Evolutionary conservation across 345 rosid genomes (phyloP).

Genomic region (Syzygium oleosum): DNA sequence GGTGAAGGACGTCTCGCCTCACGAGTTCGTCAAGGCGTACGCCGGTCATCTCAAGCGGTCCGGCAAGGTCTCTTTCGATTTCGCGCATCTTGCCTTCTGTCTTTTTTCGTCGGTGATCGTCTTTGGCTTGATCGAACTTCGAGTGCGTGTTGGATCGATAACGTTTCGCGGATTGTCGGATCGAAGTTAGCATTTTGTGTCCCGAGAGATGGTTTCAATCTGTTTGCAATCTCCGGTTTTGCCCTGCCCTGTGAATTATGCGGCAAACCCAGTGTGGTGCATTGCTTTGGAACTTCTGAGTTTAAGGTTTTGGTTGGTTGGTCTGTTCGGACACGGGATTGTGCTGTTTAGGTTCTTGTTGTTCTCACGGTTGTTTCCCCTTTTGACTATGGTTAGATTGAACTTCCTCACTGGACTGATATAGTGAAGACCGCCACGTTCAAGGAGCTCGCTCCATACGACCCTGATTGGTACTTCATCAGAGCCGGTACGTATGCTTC

Average conservation of each 20-base stretch:
- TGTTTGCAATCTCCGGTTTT: neutral
- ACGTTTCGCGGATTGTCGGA: neutral
- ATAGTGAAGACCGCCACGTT: slow-evolving; percentile 63
- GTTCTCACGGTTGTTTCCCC: neutral
- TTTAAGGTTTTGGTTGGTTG: neutral
- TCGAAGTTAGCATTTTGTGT: neutral
- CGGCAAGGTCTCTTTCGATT: slow-evolving; percentile 25
- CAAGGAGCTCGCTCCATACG: slow-evolving; percentile 73
- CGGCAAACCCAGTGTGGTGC: neutral
- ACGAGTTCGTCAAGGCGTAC: slow-evolving; percentile 49
- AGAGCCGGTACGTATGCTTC: slow-evolving; percentile 34
- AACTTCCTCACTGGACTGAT: slow-evolving; percentile 63
- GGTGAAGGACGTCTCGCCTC: slow-evolving; percentile 48
- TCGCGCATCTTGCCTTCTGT: too few species aligned
- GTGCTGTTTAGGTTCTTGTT: neutral
- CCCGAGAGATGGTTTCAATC: neutral
- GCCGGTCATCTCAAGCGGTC: slow-evolving; percentile 47
- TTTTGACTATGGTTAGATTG: slow-evolving; percentile 22
- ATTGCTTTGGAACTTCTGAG: neutral
- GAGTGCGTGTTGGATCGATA: neutral
- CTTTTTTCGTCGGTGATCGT: neutral
- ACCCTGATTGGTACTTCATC: slow-evolving; percentile 62
- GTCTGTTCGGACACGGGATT: neutral
- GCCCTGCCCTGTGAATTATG: neutral
- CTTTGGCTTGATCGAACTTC: neutral